phyloP scores from a whole-genome alignment of 352 stramenopile species.

The Phytophthora quininea region DNA sequence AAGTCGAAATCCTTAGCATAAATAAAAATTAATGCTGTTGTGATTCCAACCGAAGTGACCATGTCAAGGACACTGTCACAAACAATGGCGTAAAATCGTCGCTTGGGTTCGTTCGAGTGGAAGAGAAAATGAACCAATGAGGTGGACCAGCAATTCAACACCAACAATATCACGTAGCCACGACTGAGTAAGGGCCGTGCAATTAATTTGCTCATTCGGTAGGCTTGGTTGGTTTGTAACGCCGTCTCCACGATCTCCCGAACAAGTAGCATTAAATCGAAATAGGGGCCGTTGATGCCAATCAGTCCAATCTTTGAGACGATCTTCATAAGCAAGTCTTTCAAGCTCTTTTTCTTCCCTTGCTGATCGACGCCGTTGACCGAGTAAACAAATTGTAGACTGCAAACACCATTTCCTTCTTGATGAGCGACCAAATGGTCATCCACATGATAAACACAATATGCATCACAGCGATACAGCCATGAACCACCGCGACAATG shows the following conservation, averaged over 20 bases:
- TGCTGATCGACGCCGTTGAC: background rate
- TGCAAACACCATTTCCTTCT: conserved; percentile 8
- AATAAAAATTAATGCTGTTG: conserved; percentile 13
- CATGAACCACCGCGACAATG: conserved; percentile 15
- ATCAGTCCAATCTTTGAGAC: background rate
- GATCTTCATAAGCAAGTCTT: background rate
- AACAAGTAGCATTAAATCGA: background rate
- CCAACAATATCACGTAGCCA: conserved; percentile 6
- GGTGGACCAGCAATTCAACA: conserved; percentile 18
- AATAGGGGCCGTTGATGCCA: background rate
- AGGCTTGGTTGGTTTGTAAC: conserved; percentile 12
- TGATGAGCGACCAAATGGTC: conserved; percentile 19
- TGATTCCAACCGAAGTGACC: conserved; percentile 33
- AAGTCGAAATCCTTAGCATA: conserved; percentile 26
- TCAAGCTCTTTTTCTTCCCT: background rate
- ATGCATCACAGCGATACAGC: conserved; percentile 10
- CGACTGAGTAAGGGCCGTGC: background rate
- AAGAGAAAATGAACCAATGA: conserved; percentile 9
- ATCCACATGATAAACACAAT: conserved; percentile 16
- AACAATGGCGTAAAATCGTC: conserved; percentile 34
- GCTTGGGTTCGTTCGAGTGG: conserved; percentile 6
- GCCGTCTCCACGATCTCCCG: conserved; percentile 7
- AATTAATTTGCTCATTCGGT: conserved; percentile 10
- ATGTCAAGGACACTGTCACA: conserved; percentile 31
- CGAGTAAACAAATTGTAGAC: conserved; percentile 20